Base-by-base conservation (phyloP, 768 basidiomycete species). In the Russula lepida region DNA sequence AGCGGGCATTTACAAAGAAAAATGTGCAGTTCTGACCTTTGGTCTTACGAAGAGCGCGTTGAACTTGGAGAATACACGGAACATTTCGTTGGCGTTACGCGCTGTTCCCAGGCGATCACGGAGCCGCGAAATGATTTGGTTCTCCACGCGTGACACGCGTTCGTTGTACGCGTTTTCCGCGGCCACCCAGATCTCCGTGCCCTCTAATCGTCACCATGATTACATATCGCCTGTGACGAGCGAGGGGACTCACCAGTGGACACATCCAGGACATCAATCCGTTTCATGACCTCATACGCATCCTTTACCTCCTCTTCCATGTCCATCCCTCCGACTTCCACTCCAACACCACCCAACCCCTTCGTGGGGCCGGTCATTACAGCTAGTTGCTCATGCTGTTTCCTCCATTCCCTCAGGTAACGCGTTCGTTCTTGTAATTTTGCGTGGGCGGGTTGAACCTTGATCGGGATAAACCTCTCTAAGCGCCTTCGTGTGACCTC, bases 131-230 rank as follows among this genome's bases (percentile, higher is more conserved):
- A 98, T 98, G 70, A 98, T 98, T 72, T 98, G 95, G 74, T 98
- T 98, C 76, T 99, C 97, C 21, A 99, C 95, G 13, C 95, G 80
- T 2, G 97, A 89, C 27, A 98, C 95, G 23, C 95, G 87, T 73
- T 98, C 95, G 68, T 98, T 98, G 72, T 99, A 99, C 5, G 94
- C 93, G 58, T 92, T 93, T 74, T 98, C 97, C 2, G 95, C 95
- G 0, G 93, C 85, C 32, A 95, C 88, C 95, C 95, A 98, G 54
- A 98, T 95, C 72, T 98, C 93, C 17, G 92, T 94, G 3, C 97
- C 95, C 78, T 95, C 95, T 93, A 68, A 35, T 30, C 46, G 51
- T 3, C 30, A 6, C 51, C 51, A 27, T 55, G 64, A 50, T 48
- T 49, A 58, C 44, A 3, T 12, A 3, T 15, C 33, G 13, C n/a